phyloP scores from a whole-genome alignment of 495 filamentous ascomycete genomes.

The Aspergillus campestris region DNA sequence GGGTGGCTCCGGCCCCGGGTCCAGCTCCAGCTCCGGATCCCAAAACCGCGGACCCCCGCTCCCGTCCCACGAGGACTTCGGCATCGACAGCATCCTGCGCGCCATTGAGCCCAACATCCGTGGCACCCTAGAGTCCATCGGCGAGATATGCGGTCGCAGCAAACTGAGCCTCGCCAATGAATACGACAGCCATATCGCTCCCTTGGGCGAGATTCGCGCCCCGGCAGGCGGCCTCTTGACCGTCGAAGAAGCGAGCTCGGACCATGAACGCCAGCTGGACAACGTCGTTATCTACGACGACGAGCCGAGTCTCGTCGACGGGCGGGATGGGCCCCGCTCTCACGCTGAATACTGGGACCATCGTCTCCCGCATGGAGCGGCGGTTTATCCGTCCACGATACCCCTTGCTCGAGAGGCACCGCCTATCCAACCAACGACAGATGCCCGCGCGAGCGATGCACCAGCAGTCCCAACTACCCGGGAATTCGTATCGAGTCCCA shows the following conservation, averaged over 20 bases:
- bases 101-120: slow-evolving; percentile 52
- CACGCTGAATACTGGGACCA: slow-evolving; percentile 28
- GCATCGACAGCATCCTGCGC: slow-evolving; percentile 50
- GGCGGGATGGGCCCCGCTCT: slow-evolving; percentile 21
- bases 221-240: slow-evolving; percentile 27
- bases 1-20: slow-evolving; percentile 4
- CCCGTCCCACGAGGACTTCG: slow-evolving; percentile 46
- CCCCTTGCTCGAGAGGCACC: slow-evolving; percentile 10
- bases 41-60: slow-evolving; percentile 24
- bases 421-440: slow-evolving; percentile 4
- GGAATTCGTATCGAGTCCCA: slow-evolving; percentile 26
- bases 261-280: slow-evolving; percentile 21
- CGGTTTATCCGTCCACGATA: slow-evolving; percentile 6
- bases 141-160: slow-evolving; percentile 55
- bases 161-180: slow-evolving; percentile 55
- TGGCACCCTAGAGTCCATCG: slow-evolving; percentile 50
- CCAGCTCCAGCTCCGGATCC: background rate
- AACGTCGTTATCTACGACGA: slow-evolving; percentile 32
- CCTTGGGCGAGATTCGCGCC: slow-evolving; percentile 47
- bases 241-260: slow-evolving; percentile 35
- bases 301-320: slow-evolving; percentile 21
- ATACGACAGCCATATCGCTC: slow-evolving; percentile 55
- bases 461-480: slow-evolving; percentile 14
- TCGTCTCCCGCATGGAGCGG: slow-evolving; percentile 11
- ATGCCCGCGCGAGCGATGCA: slow-evolving; percentile 3